Evolutionary conservation across 495 filamentous ascomycete genomes (phyloP), one percentile per base, ranked within the genome.

Genomic region (Annulohypoxylon maeteangense): DNA sequence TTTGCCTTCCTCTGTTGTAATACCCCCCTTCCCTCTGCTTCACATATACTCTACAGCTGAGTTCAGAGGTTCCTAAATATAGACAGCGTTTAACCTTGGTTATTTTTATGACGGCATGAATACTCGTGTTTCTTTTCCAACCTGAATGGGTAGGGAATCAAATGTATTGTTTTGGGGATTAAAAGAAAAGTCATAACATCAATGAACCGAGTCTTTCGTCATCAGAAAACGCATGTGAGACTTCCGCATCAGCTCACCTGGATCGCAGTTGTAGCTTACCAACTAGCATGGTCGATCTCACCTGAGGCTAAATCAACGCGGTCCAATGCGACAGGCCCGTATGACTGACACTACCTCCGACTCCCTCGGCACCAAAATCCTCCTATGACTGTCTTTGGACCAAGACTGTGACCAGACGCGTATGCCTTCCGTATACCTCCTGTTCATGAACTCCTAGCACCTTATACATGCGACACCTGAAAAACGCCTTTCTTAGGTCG

Each of bases 251-350:
- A 58, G 51, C 14, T 48, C 38, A 54, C 45, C 47, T 36, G 34
- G 16, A 57, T 11, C 31, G 59, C 25, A 18, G 51, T 36, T 53
- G 58, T 32, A 36, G 53, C 40, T 23, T 56, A 20, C 31, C 58
- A 40, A 53, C 27, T 16, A 65, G 14, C 18, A 59, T 23, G n/a
- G 14, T 31, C 27, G 22, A 23, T 58, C 36, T 61, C 54, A 56
- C 53, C 32, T 38, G 59, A 56, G 42, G 50, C 23, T 45, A 47
- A 60, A 60, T 47, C 23, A 62, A 68, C 64, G 8, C 42, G 61
- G 56, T 62, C 61, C 71, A 75, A 69, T 77, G 61, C 47, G 29
- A 77, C 62, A 71, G 38, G 74, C 67, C 68, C 74, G 62, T 77
- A 75, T 34, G 59, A 68, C 54, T 65, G 54, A 29, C 45, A 36